Evolutionary conservation across 495 filamentous ascomycete species (phyloP), one percentile per base, ranked within the genome.

Genomic region (Aspergillus haitiensis): DNA sequence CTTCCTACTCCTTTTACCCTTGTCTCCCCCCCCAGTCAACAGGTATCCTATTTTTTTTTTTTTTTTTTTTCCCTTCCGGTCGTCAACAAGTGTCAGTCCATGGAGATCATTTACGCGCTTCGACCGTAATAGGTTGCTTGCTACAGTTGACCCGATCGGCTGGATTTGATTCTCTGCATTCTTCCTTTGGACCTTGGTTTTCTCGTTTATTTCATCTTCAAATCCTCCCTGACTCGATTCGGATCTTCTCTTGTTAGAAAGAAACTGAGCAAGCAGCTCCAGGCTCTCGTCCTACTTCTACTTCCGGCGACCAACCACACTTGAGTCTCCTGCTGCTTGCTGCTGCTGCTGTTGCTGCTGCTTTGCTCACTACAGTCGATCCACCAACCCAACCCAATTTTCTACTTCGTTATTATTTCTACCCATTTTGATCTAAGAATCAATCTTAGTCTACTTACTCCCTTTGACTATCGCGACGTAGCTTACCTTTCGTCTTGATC

Each of bases 101-200:
- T 59, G 56, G 56, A 51, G 56, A 59, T 59, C 56, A 10, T 39
- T 49, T 52, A 59, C 56, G 49, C 56, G 56, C 49, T 33, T 37
- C 49, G 32, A 36, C 49, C 42, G 47, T 48, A 34, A 52, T 46
- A 46, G 45, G 13, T 52, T 35, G 47, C 33, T 55, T 2, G 34
- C 7, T 27, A 18, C 44, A 40, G 42, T 46, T 46, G 42, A 46
- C 42, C 37, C 47, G n/a, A 40, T 50, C 35, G 12, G 34, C 55
- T 37, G 46, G 44, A 47, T 34, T 35, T 13, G 11, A 2, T 40
- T 35, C 21, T 39, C 39, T 55, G 31, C 34, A 45, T 50, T 53
- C 18, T 11, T 18, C 15, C 36, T 32, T 58, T 52, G 9, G 7
- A 15, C 35, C 5, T 27, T 42, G 6, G 8, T 12, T 18, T 15